These are phyloP conservation scores for Stephania japonica DNA, from an alignment of 164 flowering plant species.

Conservation along the genomic window DNA sequence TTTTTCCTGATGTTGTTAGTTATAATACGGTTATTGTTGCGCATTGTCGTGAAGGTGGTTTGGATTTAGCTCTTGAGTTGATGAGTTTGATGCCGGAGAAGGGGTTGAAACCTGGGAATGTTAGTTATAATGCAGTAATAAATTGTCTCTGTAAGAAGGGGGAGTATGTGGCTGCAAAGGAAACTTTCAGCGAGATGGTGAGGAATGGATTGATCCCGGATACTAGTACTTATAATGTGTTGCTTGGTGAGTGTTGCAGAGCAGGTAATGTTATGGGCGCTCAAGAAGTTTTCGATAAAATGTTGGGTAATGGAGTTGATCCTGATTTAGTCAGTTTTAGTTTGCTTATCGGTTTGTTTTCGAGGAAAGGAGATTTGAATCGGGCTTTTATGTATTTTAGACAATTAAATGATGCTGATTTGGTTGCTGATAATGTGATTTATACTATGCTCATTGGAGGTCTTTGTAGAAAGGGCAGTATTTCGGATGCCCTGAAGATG, in stretches of 20 bases:
- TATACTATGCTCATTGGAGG: conserved; percentile 79
- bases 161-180: conserved; percentile 43
- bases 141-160: conserved; percentile 72
- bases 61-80: conserved; percentile 57
- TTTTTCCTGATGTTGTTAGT: conserved; percentile 60
- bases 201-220: conserved; percentile 53
- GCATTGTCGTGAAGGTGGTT: conserved; percentile 47
- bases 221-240: conserved; percentile 56
- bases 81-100: conserved; percentile 44
- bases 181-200: conserved; percentile 50
- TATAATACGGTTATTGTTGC: conserved; percentile 65
- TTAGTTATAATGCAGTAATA: conserved; percentile 60
- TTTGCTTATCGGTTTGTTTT: conserved; percentile 52
- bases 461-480: conserved; percentile 52
- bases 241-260: conserved; percentile 63
- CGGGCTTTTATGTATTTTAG: conserved; percentile 46
- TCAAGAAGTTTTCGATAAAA: conserved; percentile 39
- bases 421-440: conserved; percentile 66
- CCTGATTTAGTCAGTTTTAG: conserved; percentile 80
- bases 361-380: conserved; percentile 54
- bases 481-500: conserved; percentile 62
- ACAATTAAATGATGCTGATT: conserved; percentile 49
- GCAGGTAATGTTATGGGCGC: conserved; percentile 41
- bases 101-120: conserved; percentile 52
- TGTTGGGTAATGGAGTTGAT: conserved; percentile 36